Evolutionary conservation across 106 monocot genomes (phyloP).

Genomic region (Hemerocallis citrina): DNA sequence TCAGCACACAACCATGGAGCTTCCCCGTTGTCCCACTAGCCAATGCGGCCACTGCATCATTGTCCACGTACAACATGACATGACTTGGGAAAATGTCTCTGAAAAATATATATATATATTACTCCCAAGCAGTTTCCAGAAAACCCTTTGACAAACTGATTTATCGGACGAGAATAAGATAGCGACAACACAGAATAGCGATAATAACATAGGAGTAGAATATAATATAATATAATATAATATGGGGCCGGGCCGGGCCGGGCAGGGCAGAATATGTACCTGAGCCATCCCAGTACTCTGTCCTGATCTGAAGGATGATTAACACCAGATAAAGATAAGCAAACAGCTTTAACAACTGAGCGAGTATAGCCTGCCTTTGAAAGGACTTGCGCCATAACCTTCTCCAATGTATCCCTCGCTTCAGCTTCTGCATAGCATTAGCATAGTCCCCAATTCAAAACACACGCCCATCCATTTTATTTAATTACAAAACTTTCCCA

Average conservation of each 20-base stretch:
- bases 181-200: no score
- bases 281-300: slow-evolving; percentile 67
- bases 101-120: no score
- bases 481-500: no score
- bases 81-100: slow-evolving; percentile 75
- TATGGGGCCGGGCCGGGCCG: no score
- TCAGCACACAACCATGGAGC: slow-evolving; percentile 93
- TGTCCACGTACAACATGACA: slow-evolving; percentile 83
- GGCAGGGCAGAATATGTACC: no score
- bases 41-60: slow-evolving; percentile 97
- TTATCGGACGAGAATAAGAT: no score
- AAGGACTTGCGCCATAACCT: slow-evolving; percentile 76
- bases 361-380: slow-evolving; percentile 33
- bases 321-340: slow-evolving; percentile 89
- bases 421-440: slow-evolving; percentile 75
- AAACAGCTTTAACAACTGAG: slow-evolving; percentile 74
- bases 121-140: no score
- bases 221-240: no score
- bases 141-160: no score
- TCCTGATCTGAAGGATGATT: slow-evolving; percentile 91
- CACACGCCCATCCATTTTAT: no score
- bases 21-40: slow-evolving; percentile 95
- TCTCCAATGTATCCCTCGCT: slow-evolving; percentile 67
- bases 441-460: no score
- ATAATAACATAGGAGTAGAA: no score